Base-by-base conservation (phyloP, 106 monocot genomes). In the Narthecium ossifragum region DNA sequence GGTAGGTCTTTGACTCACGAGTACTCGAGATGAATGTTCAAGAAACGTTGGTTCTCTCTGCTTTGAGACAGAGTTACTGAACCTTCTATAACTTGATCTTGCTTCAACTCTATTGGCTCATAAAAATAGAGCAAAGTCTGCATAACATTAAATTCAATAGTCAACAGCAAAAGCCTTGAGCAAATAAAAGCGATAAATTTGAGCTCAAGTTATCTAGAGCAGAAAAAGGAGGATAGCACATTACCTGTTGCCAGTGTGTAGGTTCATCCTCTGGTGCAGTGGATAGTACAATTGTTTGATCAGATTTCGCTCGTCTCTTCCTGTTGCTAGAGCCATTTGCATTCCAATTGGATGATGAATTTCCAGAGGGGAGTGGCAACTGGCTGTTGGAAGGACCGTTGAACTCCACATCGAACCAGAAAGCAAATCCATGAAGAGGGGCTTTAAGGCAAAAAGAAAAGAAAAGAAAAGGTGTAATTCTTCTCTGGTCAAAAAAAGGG, bases 201-300 rank as follows among this genome's bases (percentile, higher is more conserved):
- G n/a, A n/a, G n/a, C n/a, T n/a, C n/a, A n/a, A n/a, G n/a, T n/a
- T n/a, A n/a, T n/a, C n/a, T n/a, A n/a, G n/a, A 34, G 1, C 56
- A 28, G 21, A 28, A 11, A 12, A 22, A 43, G 36, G 31, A 25
- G 4, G 15, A 43, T n/a, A 8, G 0, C 3, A 17, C 13, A 48
- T 17, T 72, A 98, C 98, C 80, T 98, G 98, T 60, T 98, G 91
- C 98, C 98, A 98, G 66, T 98, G 98, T 21, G 98, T 98, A 10
- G 98, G 98, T 20, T 59, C 68, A 74, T 98, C 98, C 73, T 98
- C 98, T 23, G 98, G 98, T 20, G 98, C 98, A 45, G 98, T 98
- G 23, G 98, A 98, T 12, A 98, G 74, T 50, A 86, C 71, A 64
- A 87, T 57, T n/a, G 62, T 41, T 38, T 87, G 84, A 34, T 72